These are phyloP conservation scores for Zea mays DNA, from an alignment of 176 grass and related monocot genomes.

Conservation along the genomic window Zm-B73-REFERENCE-NAM-5.0 NC_050100.1:205972501-205973000, in stretches of 20 bases:
- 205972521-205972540: conserved; percentile 62
- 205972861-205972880: conserved; percentile 53
- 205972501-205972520: conserved; percentile 70
- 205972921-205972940: conserved; percentile 51
- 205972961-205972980: conserved; percentile 34
- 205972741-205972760: not conserved
- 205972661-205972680: conserved; percentile 14
- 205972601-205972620: conserved; percentile 78
- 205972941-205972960: conserved; percentile 75
- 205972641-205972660: not conserved
- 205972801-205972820: conserved; percentile 49
- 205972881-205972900: conserved; percentile 61
- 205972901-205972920: conserved; percentile 54
- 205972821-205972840: conserved; percentile 36
- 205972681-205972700: conserved; percentile 6
- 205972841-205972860: conserved; percentile 31
- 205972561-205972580: conserved; percentile 84
- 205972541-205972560: conserved; percentile 40
- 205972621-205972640: conserved; percentile 46
- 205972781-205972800: conserved; percentile 84
- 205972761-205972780: conserved; percentile 9
- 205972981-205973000: conserved; percentile 30
- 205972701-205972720: not conserved
- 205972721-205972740: not conserved
- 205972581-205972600: conserved; percentile 78